Base-by-base conservation (phyloP, 164 flowering plant genomes). In the Aristolochia californica region DNA sequence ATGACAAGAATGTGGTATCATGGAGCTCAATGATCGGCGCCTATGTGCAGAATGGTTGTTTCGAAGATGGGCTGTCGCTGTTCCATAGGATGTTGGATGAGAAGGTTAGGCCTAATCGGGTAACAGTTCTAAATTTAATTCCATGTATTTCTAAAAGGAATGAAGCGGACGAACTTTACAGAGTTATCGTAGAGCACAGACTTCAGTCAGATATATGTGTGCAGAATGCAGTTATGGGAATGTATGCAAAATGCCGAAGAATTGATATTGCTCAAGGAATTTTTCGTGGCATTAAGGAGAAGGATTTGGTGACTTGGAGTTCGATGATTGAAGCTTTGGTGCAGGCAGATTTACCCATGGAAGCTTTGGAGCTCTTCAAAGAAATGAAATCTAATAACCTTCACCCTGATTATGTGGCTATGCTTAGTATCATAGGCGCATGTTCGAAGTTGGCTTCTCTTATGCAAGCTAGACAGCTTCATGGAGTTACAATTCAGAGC, bases 221-320 rank as follows among this genome's bases (percentile, higher is more conserved):
- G 9, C 68, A 60, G 63, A 75, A 50, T 72, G 71, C 74, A 2
- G 64, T 63, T 13, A 60, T 75, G 63, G 55, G 56, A 43, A 72
- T 72, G 78, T 72, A 58, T 26, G 64, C 75, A 3, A 56, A 64
- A 27, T 64, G 72, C 21, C 69, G 74, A 38, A 70, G 63, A 58
- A 63, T 70, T 30, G 72, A 67, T 24, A 28, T 51, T 72, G 27
- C 65, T 64, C 47, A 55, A 58, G 26, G 54, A 64, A 51, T 58
- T n/a, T n/a, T n/a, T n/a, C n/a, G n/a, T n/a, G n/a, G n/a, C 28
- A 64, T 68, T 13, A 8, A 12, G 24, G 22, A 49, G 23, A 67
- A 68, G 58, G 74, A 74, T 59, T n/a, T 74, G 54, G 65, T 74
- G 54, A 58, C 67, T 40, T 70, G 74, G 77, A 62, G 67, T 50